These are phyloP conservation scores for Cavenderia fasciculata DNA, from an alignment of 78 protist species.

Conservation along the genomic window DNA sequence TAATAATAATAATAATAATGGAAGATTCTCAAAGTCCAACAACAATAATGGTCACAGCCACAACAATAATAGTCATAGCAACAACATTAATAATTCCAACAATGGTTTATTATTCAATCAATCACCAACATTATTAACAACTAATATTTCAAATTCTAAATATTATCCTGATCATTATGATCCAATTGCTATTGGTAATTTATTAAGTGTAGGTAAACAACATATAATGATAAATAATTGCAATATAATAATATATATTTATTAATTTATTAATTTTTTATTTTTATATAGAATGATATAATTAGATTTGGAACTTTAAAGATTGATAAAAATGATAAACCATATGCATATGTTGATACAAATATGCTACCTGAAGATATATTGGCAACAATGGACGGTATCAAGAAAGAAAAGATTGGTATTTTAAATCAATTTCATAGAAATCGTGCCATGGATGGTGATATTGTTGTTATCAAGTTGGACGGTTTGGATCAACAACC, in stretches of 20 bases:
- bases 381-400: background rate
- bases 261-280: background rate
- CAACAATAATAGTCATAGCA: background rate
- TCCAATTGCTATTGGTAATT: background rate
- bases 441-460: conserved; percentile 51
- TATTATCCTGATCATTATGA: conserved; percentile 18
- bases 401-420: background rate
- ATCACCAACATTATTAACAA: too few relatives aligned
- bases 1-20: background rate
- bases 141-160: background rate
- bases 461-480: conserved; percentile 34
- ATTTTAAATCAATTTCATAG: conserved; percentile 12
- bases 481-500: too few relatives aligned
- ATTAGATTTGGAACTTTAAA: background rate
- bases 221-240: background rate
- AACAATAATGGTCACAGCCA: background rate
- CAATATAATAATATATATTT: background rate
- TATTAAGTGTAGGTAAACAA: background rate
- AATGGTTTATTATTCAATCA: too few relatives aligned
- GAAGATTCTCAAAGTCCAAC: background rate
- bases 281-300: background rate
- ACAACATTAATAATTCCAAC: background rate
- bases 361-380: background rate
- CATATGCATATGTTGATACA: background rate
- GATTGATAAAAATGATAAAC: conserved; percentile 3